Evolutionary conservation across 768 basidiomycete genomes (phyloP), one percentile per base, ranked within the genome.

Genomic region (Pisolithus microcarpus): DNA sequence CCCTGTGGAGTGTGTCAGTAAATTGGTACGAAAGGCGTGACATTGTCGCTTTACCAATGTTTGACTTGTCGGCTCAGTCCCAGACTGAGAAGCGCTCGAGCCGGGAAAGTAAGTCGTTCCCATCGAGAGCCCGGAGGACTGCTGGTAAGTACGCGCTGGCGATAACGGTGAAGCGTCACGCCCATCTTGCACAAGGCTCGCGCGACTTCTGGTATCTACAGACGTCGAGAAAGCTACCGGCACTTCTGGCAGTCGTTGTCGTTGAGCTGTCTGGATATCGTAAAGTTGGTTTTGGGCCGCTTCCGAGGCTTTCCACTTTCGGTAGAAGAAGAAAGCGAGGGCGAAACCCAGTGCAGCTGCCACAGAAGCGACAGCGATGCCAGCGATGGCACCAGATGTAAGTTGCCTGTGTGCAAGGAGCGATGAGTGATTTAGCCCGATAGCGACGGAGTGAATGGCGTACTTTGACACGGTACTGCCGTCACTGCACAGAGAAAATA

Each of bases 241-340:
- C 9, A 38, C 8, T 10, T 15, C 49, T 3, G 50, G 48, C 6
- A 15, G 31, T 16, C 28, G 57, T 30, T 51, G 31, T 16, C 24
- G 57, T 30, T 51, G 55, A n/a, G 52, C 43, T 5, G 54, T 45
- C 38, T 53, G 45, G 34, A 42, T 28, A 38, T 56, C 50, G 38
- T 59, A 56, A 7, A 55, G 39, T 38, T 55, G 52, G 3, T 47
- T 43, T n/a, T 58, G 58, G 19, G 49, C 38, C 21, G 53, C 49
- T 26, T 59, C n/a, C 1, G 55, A 55, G 16, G 57, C 55, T 53
- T 54, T 68, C 65, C 65, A 68, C 7, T 61, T 61, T 30, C 57
- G 53, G 30, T 63, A 68, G 36, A 64, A 67, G 48, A 65, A 50
- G 38, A 62, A 7, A 4, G 64, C 59, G 13, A 39, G 52, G 8